phyloP scores from a whole-genome alignment of 805 yeast genomes.

The Saccharomycopsis schoenii region DNA sequence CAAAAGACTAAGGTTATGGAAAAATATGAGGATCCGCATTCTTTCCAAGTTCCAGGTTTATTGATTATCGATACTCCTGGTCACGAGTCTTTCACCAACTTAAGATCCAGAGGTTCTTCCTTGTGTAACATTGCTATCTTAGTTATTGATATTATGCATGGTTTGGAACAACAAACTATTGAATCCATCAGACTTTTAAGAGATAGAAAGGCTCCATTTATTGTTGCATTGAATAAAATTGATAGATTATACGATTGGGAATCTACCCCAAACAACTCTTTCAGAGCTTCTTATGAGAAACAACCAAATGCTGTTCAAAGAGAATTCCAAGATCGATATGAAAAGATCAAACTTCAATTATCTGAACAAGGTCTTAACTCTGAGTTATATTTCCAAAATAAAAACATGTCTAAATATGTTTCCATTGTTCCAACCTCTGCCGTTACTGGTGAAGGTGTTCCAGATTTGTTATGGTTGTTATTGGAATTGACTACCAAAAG shows the following conservation, averaged over 20 bases:
- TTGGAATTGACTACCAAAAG: conserved; percentile 95
- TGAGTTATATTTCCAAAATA: conserved; percentile 91
- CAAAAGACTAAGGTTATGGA: conserved; percentile 90
- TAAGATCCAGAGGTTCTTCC: conserved; percentile 98
- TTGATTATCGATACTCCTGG: conserved; percentile 98
- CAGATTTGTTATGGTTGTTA: conserved; percentile 92
- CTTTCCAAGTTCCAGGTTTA: conserved; percentile 91
- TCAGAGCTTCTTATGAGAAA: conserved; percentile 83
- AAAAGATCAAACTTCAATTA: conserved; percentile 76
- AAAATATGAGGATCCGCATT: conserved; percentile 64
- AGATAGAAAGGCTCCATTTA: conserved; percentile 96
- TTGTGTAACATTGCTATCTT: conserved; percentile 97
- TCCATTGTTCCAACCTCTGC: conserved; percentile 98
- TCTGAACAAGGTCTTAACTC: conserved; percentile 98
- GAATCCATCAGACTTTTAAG: conserved; percentile 88
- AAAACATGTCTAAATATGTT: conserved; percentile 85
- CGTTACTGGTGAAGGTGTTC: conserved; percentile 99
- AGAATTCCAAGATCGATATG: conserved; percentile 83
- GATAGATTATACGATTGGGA: conserved; percentile 98
- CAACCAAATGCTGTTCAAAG: conserved; percentile 81
- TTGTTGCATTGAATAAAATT: conserved; percentile 94
- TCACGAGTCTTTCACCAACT: conserved; percentile 97
- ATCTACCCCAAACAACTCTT: conserved; percentile 79
- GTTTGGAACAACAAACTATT: conserved; percentile 94
- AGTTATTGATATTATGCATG: conserved; percentile 98